phyloP scores from a whole-genome alignment of 2,329 filamentous ascomycete species.

The Cryphonectria japonica region DNA sequence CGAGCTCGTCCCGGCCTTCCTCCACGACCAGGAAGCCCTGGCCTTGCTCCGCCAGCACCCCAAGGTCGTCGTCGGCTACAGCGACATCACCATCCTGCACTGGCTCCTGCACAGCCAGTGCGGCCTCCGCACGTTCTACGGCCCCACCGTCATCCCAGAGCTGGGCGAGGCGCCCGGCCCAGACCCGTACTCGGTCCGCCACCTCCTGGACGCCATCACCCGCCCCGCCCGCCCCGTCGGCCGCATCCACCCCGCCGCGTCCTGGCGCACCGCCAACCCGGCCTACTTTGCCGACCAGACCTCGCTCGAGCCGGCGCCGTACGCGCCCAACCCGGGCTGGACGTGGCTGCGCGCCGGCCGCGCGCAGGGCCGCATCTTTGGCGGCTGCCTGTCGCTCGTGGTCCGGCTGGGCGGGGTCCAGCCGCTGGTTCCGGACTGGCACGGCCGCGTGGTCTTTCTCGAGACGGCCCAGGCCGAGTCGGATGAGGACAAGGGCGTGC shows the following conservation, averaged over 20 bases:
- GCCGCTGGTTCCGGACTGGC: constrained; percentile 43
- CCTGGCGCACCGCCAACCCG: constrained; percentile 34
- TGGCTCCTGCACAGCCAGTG: constrained; percentile 45
- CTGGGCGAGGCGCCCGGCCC: constrained; percentile 38
- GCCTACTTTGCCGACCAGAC: constrained; percentile 32
- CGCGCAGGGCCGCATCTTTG: constrained; percentile 48
- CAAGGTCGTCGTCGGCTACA: constrained; percentile 48
- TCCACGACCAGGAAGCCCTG: constrained; percentile 43
- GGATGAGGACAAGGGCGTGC: constrained; percentile 7
- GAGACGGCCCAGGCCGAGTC: constrained; percentile 45
- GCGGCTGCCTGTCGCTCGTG: constrained; percentile 47
- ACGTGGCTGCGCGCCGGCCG: constrained; percentile 43
- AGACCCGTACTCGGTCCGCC: neutral
- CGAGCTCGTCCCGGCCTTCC: constrained; percentile 44
- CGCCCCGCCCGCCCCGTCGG: constrained; percentile 34
- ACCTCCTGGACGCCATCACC: constrained; percentile 41
- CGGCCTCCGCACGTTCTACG: constrained; percentile 50
- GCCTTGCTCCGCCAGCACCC: constrained; percentile 40
- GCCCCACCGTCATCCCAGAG: constrained; percentile 45
- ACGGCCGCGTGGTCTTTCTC: constrained; percentile 44
- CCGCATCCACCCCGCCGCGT: constrained; percentile 38
- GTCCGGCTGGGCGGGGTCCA: constrained; percentile 42
- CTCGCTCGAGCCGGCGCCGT: constrained; percentile 28
- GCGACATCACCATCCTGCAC: constrained; percentile 48
- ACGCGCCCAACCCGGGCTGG: constrained; percentile 39